Evolutionary conservation across 148 eudicot species (phyloP).

Genomic region (Nepenthes mirabilis): DNA sequence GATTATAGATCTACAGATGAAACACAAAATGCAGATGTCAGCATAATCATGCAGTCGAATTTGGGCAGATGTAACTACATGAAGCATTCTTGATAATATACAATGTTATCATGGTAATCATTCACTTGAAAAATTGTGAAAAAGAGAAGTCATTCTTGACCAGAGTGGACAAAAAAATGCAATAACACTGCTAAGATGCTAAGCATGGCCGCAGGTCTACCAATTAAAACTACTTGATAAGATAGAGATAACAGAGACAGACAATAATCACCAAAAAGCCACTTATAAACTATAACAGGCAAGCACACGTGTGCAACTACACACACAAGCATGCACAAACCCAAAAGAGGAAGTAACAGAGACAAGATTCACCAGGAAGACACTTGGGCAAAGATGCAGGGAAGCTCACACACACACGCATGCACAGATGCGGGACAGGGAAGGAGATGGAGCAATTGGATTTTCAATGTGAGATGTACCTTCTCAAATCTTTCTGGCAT

Average conservation of each 20-base stretch:
- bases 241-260: too few relatives aligned
- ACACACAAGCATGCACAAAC: background rate
- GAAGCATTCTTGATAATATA: too few relatives aligned
- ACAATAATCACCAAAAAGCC: too few relatives aligned
- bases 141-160: background rate
- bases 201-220: too few relatives aligned
- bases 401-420: background rate
- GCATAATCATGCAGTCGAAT: slow-evolving; percentile 4
- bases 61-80: too few relatives aligned
- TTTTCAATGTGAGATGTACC: slow-evolving; percentile 20
- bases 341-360: too few relatives aligned
- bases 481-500: slow-evolving; percentile 96
- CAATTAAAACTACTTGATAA: too few relatives aligned
- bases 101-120: too few relatives aligned
- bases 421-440: background rate
- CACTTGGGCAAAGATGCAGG: too few relatives aligned
- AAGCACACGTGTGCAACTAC: background rate
- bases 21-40: slow-evolving; percentile 13
- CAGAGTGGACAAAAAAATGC: background rate
- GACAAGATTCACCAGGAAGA: too few relatives aligned
- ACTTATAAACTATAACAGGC: background rate
- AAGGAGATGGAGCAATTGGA: background rate
- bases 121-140: too few relatives aligned
- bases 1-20: slow-evolving; percentile 67
- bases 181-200: too few relatives aligned